phyloP scores from a whole-genome alignment of 1,139 yeast species.

The Protomyces inundatus region DNA sequence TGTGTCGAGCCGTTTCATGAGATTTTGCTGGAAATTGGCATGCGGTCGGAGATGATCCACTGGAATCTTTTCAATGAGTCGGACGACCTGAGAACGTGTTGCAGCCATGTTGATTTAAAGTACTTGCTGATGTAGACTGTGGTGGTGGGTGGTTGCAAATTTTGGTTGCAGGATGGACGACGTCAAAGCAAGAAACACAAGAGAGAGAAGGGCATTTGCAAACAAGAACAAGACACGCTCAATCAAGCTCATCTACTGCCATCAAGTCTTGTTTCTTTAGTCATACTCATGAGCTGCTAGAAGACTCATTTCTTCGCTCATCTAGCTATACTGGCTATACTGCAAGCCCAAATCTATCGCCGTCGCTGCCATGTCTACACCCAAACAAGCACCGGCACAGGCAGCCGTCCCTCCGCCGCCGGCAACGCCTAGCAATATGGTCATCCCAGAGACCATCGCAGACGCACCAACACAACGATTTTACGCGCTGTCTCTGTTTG shows the following conservation, averaged over 20 bases:
- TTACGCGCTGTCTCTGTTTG: constrained; percentile 59
- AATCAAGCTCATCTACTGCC: too few relatives aligned
- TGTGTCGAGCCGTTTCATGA: constrained; percentile 6
- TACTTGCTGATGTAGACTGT: too few relatives aligned
- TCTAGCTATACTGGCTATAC: too few relatives aligned
- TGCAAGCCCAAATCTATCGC: too few relatives aligned
- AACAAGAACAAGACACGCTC: too few relatives aligned
- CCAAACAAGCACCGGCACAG: background rate
- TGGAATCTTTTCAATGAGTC: constrained; percentile 15
- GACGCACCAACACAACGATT: constrained; percentile 82
- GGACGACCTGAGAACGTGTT: constrained; percentile 13
- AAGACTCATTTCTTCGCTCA: too few relatives aligned
- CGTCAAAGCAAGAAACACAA: too few relatives aligned
- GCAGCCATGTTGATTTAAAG: background rate
- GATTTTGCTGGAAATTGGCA: constrained; percentile 10
- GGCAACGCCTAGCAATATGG: constrained; percentile 5
- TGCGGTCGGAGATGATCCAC: constrained; percentile 13
- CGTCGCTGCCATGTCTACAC: background rate
- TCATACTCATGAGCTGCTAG: too few relatives aligned
- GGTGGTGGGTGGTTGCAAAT: too few relatives aligned
- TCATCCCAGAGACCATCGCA: constrained; percentile 36
- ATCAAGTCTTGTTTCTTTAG: too few relatives aligned
- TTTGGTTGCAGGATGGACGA: too few relatives aligned
- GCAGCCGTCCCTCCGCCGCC: background rate
- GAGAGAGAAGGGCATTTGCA: too few relatives aligned